Evolutionary conservation across 345 rosid genomes (phyloP), one percentile per base, ranked within the genome.

Genomic region (Excoecaria agallocha): DNA sequence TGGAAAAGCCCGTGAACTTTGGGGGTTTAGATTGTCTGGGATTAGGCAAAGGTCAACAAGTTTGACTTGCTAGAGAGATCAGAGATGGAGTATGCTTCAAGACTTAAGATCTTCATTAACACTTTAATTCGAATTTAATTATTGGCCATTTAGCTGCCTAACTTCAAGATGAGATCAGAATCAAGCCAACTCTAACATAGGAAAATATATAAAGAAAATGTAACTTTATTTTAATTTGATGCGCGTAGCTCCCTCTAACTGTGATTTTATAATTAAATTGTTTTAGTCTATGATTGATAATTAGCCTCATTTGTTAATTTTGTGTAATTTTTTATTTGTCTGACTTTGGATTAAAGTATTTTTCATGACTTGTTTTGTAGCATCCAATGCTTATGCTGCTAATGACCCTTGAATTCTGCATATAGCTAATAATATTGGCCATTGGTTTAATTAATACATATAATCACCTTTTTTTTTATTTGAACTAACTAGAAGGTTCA

Each of bases 11-110:
- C 38, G 51, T 7, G 16, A 3, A 9, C 6, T 22, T 56, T 6
- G 54, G 43, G n/a, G 16, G 41, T 0, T 35, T 62, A 8, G 74
- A 48, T 59, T 59, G 46, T 60, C 19, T 37, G 13, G 50, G 52
- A n/a, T 73, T 52, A 41, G 74, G 77, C 57, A 51, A 66, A 61
- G 45, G 72, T 69, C 71, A 57, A 39, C 19, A 54, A 24, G 45
- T 63, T 70, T 70, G 63, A 76, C 55, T 19, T n/a, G 15, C 19
- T 9, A 2, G 56, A 15, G n/a, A n/a, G n/a, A n/a, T n/a, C 16
- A 7, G 41, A 8, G 48, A 69, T 69, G n/a, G n/a, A n/a, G n/a
- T n/a, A 50, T 50, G 69, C 3, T 69, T 68, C 3, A 37, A 3
- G n/a, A 12, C 50, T 64, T 17, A 24, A 25, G 25, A 64, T 24